phyloP scores from a whole-genome alignment of 2,329 filamentous ascomycete species.

The Fusarium newnesense region DNA sequence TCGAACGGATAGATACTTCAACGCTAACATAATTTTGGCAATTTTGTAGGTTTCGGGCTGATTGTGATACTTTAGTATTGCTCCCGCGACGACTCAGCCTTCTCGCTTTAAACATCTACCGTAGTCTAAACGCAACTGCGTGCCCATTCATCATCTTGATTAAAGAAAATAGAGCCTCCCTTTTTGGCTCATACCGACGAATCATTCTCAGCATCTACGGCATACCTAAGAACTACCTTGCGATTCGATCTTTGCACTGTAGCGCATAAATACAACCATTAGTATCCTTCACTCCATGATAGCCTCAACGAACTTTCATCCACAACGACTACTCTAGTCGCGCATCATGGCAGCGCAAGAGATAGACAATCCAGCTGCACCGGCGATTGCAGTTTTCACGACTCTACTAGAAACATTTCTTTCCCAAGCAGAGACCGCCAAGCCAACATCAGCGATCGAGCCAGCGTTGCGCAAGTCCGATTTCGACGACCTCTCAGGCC shows the following conservation, averaged over 20 bases:
- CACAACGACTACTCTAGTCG: conserved; percentile 20
- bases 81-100: conserved; percentile 35
- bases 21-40: rapidly evolving
- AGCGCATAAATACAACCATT: neutral
- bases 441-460: conserved; percentile 72
- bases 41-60: neutral
- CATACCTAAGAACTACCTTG: neutral
- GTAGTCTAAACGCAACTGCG: conserved; percentile 5
- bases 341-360: conserved; percentile 62
- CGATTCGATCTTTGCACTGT: neutral
- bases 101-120: conserved; percentile 24
- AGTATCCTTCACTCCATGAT: conserved; percentile 14
- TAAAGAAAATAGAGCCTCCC: conserved; percentile 5
- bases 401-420: conserved; percentile 68
- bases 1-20: conserved; percentile 15
- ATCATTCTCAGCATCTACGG: neutral
- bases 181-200: neutral
- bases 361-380: conserved; percentile 58
- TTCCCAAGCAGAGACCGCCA: conserved; percentile 66
- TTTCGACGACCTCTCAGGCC: conserved; percentile 61
- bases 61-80: conserved; percentile 9
- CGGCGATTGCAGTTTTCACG: conserved; percentile 64
- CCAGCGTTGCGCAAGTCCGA: conserved; percentile 79
- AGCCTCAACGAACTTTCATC: conserved; percentile 11
- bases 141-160: conserved; percentile 6